These are phyloP conservation scores for Ascocoryne sarcoides DNA, from an alignment of 2,329 filamentous ascomycete genomes.

Conservation along the genomic window DNA sequence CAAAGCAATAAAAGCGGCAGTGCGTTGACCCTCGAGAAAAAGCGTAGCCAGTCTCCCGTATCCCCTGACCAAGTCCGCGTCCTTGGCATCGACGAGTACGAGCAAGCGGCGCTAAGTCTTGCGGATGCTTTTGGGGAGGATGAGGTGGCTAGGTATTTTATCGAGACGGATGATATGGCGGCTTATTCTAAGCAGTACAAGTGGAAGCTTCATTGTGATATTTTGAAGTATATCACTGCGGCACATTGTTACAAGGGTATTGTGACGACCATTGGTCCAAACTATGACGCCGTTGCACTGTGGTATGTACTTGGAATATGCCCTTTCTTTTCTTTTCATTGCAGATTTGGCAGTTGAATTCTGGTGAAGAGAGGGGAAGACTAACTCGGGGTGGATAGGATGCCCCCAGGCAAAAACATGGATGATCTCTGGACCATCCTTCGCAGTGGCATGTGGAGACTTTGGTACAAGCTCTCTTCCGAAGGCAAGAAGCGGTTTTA, in stretches of 20 bases:
- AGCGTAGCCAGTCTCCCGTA: conserved; percentile 19
- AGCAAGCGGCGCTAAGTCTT: conserved; percentile 61
- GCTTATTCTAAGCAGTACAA: conserved; percentile 55
- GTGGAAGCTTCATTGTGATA: conserved; percentile 68
- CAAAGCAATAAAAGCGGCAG: conserved; percentile 31
- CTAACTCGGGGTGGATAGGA: conserved; percentile 46
- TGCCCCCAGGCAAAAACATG: conserved; percentile 65
- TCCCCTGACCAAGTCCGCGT: conserved; percentile 50
- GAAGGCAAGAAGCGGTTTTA: conserved; percentile 71
- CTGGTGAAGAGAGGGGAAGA: too few relatives aligned
- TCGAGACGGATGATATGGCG: conserved; percentile 61
- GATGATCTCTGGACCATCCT: conserved; percentile 65
- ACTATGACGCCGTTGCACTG: conserved; percentile 70
- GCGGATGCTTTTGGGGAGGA: conserved; percentile 72
- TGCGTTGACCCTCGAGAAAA: conserved; percentile 23
- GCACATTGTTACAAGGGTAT: conserved; percentile 67
- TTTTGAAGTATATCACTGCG: conserved; percentile 69
- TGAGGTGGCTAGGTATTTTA: conserved; percentile 64
- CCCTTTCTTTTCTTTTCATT: conserved; percentile 1
- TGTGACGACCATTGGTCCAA: conserved; percentile 63
- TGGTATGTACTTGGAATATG: conserved; percentile 53
- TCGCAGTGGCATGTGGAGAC: conserved; percentile 68
- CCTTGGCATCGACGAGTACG: conserved; percentile 58
- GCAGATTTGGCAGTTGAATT: too few relatives aligned
- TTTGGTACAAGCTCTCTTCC: conserved; percentile 63